These are phyloP conservation scores for Malbranchea cinnamomea DNA, from an alignment of 2,329 filamentous ascomycete species.

Conservation along the genomic window DNA sequence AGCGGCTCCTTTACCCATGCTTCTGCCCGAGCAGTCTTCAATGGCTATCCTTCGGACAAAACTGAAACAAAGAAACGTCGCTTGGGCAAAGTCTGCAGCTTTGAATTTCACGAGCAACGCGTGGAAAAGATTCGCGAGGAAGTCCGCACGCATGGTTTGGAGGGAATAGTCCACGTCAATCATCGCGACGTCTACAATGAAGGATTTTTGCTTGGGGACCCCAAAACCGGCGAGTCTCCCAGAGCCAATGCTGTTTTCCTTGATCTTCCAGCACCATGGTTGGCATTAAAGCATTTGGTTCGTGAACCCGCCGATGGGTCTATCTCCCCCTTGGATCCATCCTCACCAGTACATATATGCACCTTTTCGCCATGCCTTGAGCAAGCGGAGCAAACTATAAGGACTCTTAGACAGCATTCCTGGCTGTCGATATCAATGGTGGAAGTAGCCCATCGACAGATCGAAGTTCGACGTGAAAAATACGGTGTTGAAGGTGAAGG, in stretches of 20 bases:
- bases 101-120: constrained; percentile 34
- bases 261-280: constrained; percentile 37
- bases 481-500: constrained; percentile 58
- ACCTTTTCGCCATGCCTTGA: constrained; percentile 96
- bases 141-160: constrained; percentile 29
- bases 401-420: constrained; percentile 60
- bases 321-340: constrained; percentile 49
- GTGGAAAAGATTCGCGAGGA: constrained; percentile 28
- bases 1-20: constrained; percentile 39
- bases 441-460: constrained; percentile 63
- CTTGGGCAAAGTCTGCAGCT: constrained; percentile 34
- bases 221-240: constrained; percentile 23
- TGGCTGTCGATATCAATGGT: constrained; percentile 94
- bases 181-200: constrained; percentile 36
- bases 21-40: constrained; percentile 34
- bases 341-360: constrained; percentile 63
- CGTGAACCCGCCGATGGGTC: constrained; percentile 20
- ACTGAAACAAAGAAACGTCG: constrained; percentile 15
- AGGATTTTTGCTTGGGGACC: constrained; percentile 27
- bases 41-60: constrained; percentile 23
- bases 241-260: constrained; percentile 34
- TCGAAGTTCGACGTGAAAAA: constrained; percentile 71
- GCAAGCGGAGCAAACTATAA: constrained; percentile 78
- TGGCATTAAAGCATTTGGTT: constrained; percentile 32
- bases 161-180: constrained; percentile 29